A percentile compares a stretch with the other conserved stretches of the same genome.
These are phyloP conservation scores for Cephalotrichum gorgonifer DNA, from an alignment of 2,329 filamentous ascomycete species.

Conservation along the genomic window DNA sequence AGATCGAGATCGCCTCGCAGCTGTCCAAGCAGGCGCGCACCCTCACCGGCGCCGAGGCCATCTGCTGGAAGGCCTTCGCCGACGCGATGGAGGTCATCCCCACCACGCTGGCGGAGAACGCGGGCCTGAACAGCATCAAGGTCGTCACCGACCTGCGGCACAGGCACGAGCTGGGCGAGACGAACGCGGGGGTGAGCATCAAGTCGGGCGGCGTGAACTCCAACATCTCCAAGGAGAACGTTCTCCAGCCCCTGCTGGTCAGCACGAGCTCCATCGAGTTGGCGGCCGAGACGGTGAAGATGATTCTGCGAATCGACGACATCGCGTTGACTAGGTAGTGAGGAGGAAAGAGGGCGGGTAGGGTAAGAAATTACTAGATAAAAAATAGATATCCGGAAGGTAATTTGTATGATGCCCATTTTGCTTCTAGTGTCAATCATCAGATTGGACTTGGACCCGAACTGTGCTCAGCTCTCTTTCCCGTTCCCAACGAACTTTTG, in stretches of 20 bases:
- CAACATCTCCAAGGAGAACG: slow-evolving; percentile 94
- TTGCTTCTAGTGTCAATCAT: background rate
- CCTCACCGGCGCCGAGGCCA: slow-evolving; percentile 83
- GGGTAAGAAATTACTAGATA: background rate
- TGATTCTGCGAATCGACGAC: slow-evolving; percentile 64
- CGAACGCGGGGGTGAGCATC: slow-evolving; percentile 95
- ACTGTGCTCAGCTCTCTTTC: background rate
- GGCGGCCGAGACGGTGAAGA: slow-evolving; percentile 97
- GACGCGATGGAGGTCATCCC: slow-evolving; percentile 96
- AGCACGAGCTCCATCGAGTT: slow-evolving; percentile 96
- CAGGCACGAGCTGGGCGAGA: slow-evolving; percentile 88
- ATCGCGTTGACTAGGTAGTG: slow-evolving; percentile 52
- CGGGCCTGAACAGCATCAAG: slow-evolving; percentile 95
- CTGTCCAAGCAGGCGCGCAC: slow-evolving; percentile 73
- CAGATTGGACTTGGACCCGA: no score
- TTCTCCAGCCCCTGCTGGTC: slow-evolving; percentile 88
- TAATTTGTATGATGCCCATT: background rate
- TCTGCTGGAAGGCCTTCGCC: slow-evolving; percentile 98
- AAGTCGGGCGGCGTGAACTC: slow-evolving; percentile 94
- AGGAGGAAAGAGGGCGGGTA: background rate
- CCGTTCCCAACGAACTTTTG: background rate
- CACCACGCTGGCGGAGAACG: slow-evolving; percentile 93
- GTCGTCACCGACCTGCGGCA: slow-evolving; percentile 94
- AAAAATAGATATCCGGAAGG: slow-evolving; percentile 4
- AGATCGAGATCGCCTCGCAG: slow-evolving; percentile 89